These are phyloP conservation scores for Coemansia sp. DNA, from an alignment of 192 early-diverging fungal genomes.

Conservation along the genomic window DNA sequence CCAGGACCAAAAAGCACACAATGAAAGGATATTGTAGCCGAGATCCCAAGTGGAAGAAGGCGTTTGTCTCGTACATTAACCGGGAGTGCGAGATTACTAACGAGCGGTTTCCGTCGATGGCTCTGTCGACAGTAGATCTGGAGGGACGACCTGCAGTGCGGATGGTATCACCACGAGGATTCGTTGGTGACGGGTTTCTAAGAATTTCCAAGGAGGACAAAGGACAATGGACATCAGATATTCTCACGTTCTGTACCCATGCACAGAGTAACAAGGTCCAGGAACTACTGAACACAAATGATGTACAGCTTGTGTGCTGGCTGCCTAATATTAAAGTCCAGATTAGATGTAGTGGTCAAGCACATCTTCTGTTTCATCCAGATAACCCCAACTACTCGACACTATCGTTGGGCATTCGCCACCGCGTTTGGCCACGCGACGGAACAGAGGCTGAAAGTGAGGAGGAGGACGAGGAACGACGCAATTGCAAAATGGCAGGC, in stretches of 20 bases:
- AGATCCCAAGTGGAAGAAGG: constrained; percentile 49
- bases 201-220: constrained; percentile 24
- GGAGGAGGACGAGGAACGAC: constrained; percentile 6
- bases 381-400: constrained; percentile 48
- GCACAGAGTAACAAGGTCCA: constrained; percentile 50
- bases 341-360: constrained; percentile 41
- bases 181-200: constrained; percentile 46
- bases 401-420: constrained; percentile 40
- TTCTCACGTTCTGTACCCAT: constrained; percentile 50
- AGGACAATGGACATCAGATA: constrained; percentile 48
- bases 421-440: constrained; percentile 46
- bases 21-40: constrained; percentile 20
- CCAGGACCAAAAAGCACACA: neutral
- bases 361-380: constrained; percentile 47
- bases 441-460: constrained; percentile 7
- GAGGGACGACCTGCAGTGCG: constrained; percentile 46
- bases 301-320: constrained; percentile 42
- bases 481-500: neutral
- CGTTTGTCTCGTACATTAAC: constrained; percentile 27
- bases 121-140: constrained; percentile 39
- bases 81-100: constrained; percentile 22
- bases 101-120: constrained; percentile 34
- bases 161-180: constrained; percentile 44
- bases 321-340: constrained; percentile 30
- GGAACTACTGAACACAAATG: constrained; percentile 35